Evolutionary conservation across 306 rosid genomes (phyloP).

Genomic region (Pyrus betulifolia): DNA sequence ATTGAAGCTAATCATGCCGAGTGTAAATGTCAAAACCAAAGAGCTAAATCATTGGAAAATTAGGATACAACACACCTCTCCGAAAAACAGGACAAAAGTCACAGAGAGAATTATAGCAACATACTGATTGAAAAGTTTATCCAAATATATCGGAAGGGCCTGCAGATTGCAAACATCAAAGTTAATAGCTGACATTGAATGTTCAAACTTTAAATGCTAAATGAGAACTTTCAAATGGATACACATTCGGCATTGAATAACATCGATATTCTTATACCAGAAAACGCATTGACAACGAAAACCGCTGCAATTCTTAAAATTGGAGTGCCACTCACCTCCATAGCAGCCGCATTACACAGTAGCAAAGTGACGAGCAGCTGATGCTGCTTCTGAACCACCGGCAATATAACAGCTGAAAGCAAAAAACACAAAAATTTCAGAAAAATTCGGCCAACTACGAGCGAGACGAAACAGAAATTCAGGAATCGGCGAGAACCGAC

Average conservation of each 20-base stretch:
- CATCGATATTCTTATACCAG: neutral
- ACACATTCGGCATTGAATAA: neutral
- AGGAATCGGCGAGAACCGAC: neutral
- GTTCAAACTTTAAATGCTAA: neutral
- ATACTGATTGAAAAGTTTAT: constrained; percentile 80
- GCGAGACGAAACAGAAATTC: neutral
- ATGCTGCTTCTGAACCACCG: constrained; percentile 94
- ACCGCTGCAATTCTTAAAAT: neutral
- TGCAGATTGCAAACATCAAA: constrained; percentile 39
- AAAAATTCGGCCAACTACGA: neutral
- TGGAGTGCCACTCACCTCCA: constrained; percentile 58
- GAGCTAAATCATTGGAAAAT: neutral
- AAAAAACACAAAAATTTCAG: neutral
- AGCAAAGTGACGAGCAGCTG: constrained; percentile 93
- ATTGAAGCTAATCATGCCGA: constrained; percentile 1
- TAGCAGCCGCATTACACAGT: constrained; percentile 79
- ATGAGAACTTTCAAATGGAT: neutral
- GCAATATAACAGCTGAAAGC: constrained; percentile 64
- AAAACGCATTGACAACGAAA: neutral
- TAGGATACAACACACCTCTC: constrained; percentile 52
- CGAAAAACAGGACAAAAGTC: constrained; percentile 77
- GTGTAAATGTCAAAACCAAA: constrained; percentile 7
- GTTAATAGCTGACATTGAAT: constrained; percentile 6
- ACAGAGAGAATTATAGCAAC: constrained; percentile 88
- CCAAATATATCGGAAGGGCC: constrained; percentile 94